Base-by-base conservation (phyloP, 2,329 filamentous ascomycete species). In the Epichloe amarillans region DNA sequence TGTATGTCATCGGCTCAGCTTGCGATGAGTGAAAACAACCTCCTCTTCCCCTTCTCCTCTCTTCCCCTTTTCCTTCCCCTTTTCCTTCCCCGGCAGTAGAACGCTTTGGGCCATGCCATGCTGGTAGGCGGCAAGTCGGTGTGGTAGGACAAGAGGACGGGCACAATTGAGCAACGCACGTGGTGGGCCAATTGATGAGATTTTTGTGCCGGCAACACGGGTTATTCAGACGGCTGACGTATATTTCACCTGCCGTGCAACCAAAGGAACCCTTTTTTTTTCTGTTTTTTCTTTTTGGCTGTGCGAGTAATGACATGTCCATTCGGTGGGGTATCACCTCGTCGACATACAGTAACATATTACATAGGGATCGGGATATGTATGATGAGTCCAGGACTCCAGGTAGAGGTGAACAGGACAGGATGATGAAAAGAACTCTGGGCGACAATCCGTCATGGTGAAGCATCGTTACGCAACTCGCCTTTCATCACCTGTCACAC, bases 81-180 rank as follows among this genome's bases (percentile, higher is more conserved):
- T n/a, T 39, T 15, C 8, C 36, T 4, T 33, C 8, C 5, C 46
- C 11, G 12, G 37, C 39, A 21, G 19, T 8, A 21, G 19, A n/a
- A n/a, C 36, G 7, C 36, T 38, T 38, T 38, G 4, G 5, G 26
- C 26, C 42, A 47, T 37, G 35, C 3, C 45, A 38, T 7, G 15
- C 30, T 26, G 15, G 17, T 41, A 17, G 38, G 38, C 38, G 47
- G 30, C 39, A 37, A 30, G 5, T 42, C 30, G 17, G 36, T 46
- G 49, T 23, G 49, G 42, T 46, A 50, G 26, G 41, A 46, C 49
- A 19, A 46, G 36, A 23, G n/a, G 23, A 45, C 35, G 21, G 41
- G 41, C 23, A 49, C 11, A 49, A 40, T 38, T 38, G 41, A 42
- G 47, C 47, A 42, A 44, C 14, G 33, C 47, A 49, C 40, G 47